These are phyloP conservation scores for Verticillium dahliae DNA, from an alignment of 2,329 filamentous ascomycete genomes.

Conservation along the genomic window DNA sequence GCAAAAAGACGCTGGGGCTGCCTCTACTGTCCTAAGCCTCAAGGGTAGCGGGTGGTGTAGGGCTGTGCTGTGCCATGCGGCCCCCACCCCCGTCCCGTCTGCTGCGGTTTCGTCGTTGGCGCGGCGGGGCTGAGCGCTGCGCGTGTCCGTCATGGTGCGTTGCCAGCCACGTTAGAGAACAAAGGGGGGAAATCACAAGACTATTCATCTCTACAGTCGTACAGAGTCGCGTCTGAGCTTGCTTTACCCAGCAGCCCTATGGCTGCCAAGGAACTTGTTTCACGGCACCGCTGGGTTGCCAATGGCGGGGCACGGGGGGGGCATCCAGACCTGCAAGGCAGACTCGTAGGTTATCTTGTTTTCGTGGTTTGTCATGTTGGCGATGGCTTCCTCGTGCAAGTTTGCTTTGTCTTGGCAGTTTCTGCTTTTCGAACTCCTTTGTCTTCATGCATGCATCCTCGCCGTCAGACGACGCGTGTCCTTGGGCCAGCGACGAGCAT, in stretches of 20 bases:
- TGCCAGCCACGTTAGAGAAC: background rate
- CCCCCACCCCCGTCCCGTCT: background rate
- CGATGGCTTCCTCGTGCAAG: background rate
- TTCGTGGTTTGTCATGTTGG: background rate
- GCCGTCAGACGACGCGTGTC: background rate
- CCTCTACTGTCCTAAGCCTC: background rate
- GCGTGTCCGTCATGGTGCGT: background rate
- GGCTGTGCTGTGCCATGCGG: background rate
- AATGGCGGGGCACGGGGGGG: background rate
- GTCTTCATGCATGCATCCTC: background rate
- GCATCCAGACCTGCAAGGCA: background rate
- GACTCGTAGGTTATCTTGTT: background rate
- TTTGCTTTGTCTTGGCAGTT: background rate
- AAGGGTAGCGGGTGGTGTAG: background rate
- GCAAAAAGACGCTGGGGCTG: background rate
- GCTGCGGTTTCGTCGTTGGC: background rate
- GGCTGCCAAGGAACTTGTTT: background rate
- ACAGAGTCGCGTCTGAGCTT: no score
- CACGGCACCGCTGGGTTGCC: background rate
- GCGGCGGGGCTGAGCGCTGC: background rate
- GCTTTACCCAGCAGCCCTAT: background rate
- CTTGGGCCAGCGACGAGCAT: background rate
- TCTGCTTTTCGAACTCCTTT: background rate
- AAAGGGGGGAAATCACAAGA: background rate
- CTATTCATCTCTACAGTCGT: background rate